Conservation (phyloP, 768 basidiomycete species). For the Nidularia pulvinata region DNA sequence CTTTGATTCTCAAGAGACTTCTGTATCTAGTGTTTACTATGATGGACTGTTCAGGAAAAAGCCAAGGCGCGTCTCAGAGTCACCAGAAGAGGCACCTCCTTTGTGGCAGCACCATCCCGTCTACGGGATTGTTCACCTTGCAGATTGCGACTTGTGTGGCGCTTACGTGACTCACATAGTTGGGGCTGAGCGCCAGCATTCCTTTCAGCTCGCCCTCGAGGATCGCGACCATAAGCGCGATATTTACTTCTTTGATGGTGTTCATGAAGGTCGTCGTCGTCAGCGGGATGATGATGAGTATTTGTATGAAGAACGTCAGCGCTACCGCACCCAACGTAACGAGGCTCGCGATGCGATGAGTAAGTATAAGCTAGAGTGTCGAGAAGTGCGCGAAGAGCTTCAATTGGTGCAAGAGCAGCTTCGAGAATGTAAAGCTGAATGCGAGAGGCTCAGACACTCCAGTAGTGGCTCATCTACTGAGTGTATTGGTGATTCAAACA, state of each 20-base stretch:
- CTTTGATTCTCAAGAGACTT: neutral
- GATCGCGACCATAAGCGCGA: conserved; percentile 36
- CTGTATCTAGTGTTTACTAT: neutral
- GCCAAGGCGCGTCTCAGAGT: conserved; percentile 4
- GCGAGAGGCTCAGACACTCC: conserved; percentile 20
- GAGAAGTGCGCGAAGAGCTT: conserved; percentile 28
- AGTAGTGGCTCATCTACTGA: no score
- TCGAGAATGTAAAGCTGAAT: conserved; percentile 23
- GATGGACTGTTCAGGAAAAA: conserved; percentile 7
- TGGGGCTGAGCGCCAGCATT: conserved; percentile 30
- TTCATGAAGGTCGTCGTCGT: conserved; percentile 35
- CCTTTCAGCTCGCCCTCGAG: conserved; percentile 36
- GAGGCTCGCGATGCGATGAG: conserved; percentile 26
- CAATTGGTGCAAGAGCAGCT: conserved; percentile 17
- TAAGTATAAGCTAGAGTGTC: conserved; percentile 24
- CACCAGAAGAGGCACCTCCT: conserved; percentile 9
- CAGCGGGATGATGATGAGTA: conserved; percentile 35
- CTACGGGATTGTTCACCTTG: conserved; percentile 36
- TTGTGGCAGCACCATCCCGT: conserved; percentile 36
- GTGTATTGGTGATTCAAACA: no score
- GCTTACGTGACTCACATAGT: conserved; percentile 38
- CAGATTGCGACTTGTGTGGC: conserved; percentile 32
- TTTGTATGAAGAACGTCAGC: conserved; percentile 27
- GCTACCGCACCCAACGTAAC: conserved; percentile 28
- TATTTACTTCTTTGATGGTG: conserved; percentile 32